Evolutionary conservation across 257 asterid species (phyloP).

Genomic region (Nicotiana noctiflora): DNA sequence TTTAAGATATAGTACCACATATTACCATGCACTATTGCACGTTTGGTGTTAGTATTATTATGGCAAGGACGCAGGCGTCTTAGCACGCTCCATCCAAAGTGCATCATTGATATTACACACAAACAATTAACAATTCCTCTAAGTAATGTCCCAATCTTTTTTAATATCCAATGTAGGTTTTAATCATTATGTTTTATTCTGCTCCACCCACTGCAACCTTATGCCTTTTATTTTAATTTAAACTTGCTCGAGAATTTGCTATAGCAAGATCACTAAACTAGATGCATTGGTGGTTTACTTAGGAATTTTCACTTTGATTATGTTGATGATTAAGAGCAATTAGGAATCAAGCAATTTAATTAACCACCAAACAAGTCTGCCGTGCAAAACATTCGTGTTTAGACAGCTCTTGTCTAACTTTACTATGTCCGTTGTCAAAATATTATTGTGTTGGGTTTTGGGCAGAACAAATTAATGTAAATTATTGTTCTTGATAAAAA

Average conservation of each 20-base stretch:
- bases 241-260: too few relatives aligned
- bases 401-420: background rate
- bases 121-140: background rate
- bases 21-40: background rate
- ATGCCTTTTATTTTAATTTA: too few relatives aligned
- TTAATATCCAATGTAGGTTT: background rate
- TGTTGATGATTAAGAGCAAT: background rate
- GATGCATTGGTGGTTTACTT: background rate
- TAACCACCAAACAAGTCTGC: background rate
- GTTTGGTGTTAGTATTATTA: conserved; percentile 3
- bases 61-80: conserved; percentile 8
- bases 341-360: background rate
- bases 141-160: background rate
- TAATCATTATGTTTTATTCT: background rate
- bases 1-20: background rate
- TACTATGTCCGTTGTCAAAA: background rate
- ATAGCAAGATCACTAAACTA: too few relatives aligned
- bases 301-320: background rate
- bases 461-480: background rate
- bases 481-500: background rate
- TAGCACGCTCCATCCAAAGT: conserved; percentile 4
- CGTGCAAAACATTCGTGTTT: background rate
- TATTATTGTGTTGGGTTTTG: background rate
- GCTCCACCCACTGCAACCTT: too few relatives aligned
- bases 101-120: background rate